phyloP scores from a whole-genome alignment of 2,329 filamentous ascomycete species.

The Decorospora gaudefroyi region DNA sequence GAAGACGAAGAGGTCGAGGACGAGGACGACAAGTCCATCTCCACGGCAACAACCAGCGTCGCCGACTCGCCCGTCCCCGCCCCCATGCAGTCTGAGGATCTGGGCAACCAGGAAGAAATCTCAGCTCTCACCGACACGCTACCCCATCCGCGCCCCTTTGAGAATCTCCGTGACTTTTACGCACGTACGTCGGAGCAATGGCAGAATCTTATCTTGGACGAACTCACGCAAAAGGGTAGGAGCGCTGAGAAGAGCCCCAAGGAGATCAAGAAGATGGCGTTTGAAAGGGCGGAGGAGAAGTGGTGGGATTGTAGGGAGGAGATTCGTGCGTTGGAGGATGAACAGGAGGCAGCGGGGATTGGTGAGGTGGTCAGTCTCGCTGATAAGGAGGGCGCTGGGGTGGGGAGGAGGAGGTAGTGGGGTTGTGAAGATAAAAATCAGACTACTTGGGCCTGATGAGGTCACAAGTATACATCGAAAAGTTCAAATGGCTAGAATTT shows the following conservation, averaged over 20 bases:
- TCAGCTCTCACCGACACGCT: constrained; percentile 68
- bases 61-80: constrained; percentile 28
- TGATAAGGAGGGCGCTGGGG: constrained; percentile 61
- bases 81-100: constrained; percentile 43
- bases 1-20: constrained; percentile 55
- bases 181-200: constrained; percentile 83
- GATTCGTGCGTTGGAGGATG: constrained; percentile 86
- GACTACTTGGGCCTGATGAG: no score
- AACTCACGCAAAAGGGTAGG: constrained; percentile 62
- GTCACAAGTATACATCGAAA: neutral
- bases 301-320: constrained; percentile 99
- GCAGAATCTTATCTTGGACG: constrained; percentile 84
- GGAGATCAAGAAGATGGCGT: constrained; percentile 89
- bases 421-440: neutral
- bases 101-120: constrained; percentile 57
- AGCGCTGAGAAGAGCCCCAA: constrained; percentile 74
- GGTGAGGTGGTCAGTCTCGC: constrained; percentile 89
- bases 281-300: constrained; percentile 89
- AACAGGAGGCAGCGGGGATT: constrained; percentile 93
- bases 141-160: constrained; percentile 81
- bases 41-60: constrained; percentile 60
- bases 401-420: constrained; percentile 40
- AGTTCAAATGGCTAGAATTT: no score
- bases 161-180: constrained; percentile 90
- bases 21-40: constrained; percentile 56